Base-by-base conservation (phyloP, 1,284 basidiomycete genomes). In the Trichosporon inkin region DNA sequence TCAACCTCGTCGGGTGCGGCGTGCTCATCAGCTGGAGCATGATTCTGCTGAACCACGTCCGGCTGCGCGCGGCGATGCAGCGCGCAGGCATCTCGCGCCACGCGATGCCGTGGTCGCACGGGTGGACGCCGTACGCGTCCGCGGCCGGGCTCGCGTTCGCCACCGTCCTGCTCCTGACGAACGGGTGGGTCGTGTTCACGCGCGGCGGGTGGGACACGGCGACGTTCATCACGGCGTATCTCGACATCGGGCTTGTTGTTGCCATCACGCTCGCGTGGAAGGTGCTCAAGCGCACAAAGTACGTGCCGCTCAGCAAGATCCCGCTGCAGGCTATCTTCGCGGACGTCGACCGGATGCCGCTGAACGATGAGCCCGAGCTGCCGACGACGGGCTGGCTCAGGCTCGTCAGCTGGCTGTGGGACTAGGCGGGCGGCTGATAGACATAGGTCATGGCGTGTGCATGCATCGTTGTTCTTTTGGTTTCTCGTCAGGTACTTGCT, bases 11-110 rank as follows among this genome's bases (percentile, higher is more conserved):
- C 57, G 62, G 61, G 17, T 64, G 67, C 11, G 68, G 64, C 16
- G 66, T 68, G 35, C 65, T 72, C 24, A 67, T 72, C 35, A 65
- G 64, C 24, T 72, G 69, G 71, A 62, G 63, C 14, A 66, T 60
- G 6, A 51, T 71, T 32, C 56, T 68, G 19, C 10, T 57, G 37
- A 67, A 65, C 57, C 67, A 68, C 41, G 17, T 68, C 7, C 54
- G 67, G 2, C 40, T 68, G 35, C 41, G 58, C 34, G 32, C 19
- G 2, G 64, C 65, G 1, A 38, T 68, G 52, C 28, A 39, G 13
- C 57, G 57, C 35, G 65, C 67, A 20, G 61, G 61, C 10, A 58
- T 68, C 39, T 32, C 47, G 13, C 55, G 60, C 13, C 44, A 35
- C n/a, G 49, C 53, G 11, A 44, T 69, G 41, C 68, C 68, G 3